Evolutionary conservation across 148 eudicot genomes (phyloP).

Genomic region (Rheum nobile): DNA sequence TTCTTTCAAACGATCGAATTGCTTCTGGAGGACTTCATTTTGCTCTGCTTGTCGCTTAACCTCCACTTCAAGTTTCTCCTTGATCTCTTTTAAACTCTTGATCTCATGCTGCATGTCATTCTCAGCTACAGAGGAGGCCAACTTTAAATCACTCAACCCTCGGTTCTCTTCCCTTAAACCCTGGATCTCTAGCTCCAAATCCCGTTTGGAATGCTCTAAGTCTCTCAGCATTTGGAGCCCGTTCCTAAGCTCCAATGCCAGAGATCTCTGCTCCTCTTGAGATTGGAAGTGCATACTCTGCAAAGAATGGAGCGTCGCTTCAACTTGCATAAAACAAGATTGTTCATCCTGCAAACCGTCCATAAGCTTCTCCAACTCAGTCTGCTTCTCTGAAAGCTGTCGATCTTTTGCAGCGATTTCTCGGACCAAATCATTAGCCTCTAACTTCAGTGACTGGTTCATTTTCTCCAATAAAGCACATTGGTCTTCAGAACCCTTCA

Average conservation of each 20-base stretch:
- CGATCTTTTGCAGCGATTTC: conserved; percentile 49
- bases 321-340: conserved; percentile 44
- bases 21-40: conserved; percentile 44
- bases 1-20: conserved; percentile 44
- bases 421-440: conserved; percentile 47
- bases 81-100: conserved; percentile 41
- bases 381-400: conserved; percentile 52
- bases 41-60: conserved; percentile 46
- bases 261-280: conserved; percentile 68
- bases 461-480: conserved; percentile 36
- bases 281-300: conserved; percentile 53
- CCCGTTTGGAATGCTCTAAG: conserved; percentile 41
- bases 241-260: conserved; percentile 57
- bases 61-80: conserved; percentile 70
- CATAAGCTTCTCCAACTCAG: conserved; percentile 56
- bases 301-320: conserved; percentile 50
- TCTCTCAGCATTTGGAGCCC: conserved; percentile 68
- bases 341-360: conserved; percentile 46
- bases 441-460: conserved; percentile 51
- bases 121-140: conserved; percentile 32
- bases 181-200: conserved; percentile 52
- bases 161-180: conserved; percentile 50
- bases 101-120: conserved; percentile 47
- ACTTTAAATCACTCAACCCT: conserved; percentile 34
- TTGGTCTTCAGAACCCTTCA: conserved; percentile 49